Evolutionary conservation across 1,284 basidiomycete genomes (phyloP).

Genomic region (Cryptococcus deneoformans): DNA sequence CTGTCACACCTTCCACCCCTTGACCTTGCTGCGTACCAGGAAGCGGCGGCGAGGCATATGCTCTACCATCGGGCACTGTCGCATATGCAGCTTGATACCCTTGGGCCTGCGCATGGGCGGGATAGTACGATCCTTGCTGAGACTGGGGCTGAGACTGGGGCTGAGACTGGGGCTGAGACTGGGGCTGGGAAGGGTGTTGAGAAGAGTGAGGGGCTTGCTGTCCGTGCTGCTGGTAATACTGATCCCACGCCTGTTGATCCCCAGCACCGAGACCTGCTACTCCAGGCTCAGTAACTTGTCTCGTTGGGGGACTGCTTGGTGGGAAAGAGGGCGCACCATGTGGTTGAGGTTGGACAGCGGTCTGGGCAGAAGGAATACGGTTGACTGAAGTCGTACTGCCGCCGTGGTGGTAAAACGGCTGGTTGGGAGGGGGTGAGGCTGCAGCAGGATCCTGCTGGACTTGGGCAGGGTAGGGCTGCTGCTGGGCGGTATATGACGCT

Average conservation of each 20-base stretch:
- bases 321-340: conserved; percentile 28
- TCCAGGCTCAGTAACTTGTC: conserved; percentile 33
- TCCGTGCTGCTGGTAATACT: conserved; percentile 42
- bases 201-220: background rate
- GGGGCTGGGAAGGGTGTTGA: background rate
- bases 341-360: conserved; percentile 17
- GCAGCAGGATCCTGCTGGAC: conserved; percentile 12
- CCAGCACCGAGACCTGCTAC: conserved; percentile 35
- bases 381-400: conserved; percentile 2
- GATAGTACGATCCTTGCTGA: background rate
- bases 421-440: conserved; percentile 12
- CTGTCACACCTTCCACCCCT: conserved; percentile 27
- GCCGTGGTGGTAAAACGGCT: conserved; percentile 25
- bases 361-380: conserved; percentile 13
- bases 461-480: conserved; percentile 5
- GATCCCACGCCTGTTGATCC: conserved; percentile 42
- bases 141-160: too few relatives aligned
- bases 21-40: too few relatives aligned
- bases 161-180: too few relatives aligned
- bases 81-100: background rate
- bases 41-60: conserved; percentile 20
- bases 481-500: background rate
- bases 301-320: conserved; percentile 8
- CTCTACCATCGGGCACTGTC: conserved; percentile 18
- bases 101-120: conserved; percentile 8